A percentile compares a stretch with the other conserved stretches of the same genome.
phyloP scores from a whole-genome alignment of 2,329 filamentous ascomycete species.

The Sclerotinia glacialis region DNA sequence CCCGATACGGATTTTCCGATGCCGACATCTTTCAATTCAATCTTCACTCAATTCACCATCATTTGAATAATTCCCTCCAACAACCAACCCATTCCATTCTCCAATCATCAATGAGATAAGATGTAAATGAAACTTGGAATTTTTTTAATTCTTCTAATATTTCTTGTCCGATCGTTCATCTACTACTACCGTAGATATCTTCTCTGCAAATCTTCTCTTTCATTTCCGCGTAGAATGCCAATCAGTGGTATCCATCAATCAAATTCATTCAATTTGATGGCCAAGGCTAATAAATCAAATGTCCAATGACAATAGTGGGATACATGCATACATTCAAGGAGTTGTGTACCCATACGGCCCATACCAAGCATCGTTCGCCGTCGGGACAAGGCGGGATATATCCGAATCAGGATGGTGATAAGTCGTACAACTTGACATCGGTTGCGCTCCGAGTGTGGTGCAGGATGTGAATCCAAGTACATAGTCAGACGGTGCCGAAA shows the following conservation, averaged over 20 bases:
- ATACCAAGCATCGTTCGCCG: background rate
- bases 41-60: background rate
- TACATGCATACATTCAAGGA: slow-evolving; percentile 4
- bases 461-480: background rate
- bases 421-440: background rate
- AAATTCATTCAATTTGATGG: background rate
- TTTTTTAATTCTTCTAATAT: too few relatives aligned
- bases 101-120: background rate
- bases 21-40: background rate
- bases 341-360: background rate
- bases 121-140: background rate
- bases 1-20: slow-evolving; percentile 5
- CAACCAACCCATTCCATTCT: background rate
- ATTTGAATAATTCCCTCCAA: background rate
- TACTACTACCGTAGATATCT: background rate
- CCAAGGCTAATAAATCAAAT: slow-evolving; percentile 9
- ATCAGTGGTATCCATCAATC: background rate
- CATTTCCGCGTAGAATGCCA: background rate
- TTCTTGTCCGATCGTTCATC: background rate
- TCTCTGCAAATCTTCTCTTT: background rate
- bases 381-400: slow-evolving; percentile 8
- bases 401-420: slow-evolving; percentile 4
- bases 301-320: slow-evolving; percentile 4
- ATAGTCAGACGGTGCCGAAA: background rate
- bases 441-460: background rate